Conservation (phyloP, 2,329 filamentous ascomycete genomes). For the Paraconiothyrium sp. region DNA sequence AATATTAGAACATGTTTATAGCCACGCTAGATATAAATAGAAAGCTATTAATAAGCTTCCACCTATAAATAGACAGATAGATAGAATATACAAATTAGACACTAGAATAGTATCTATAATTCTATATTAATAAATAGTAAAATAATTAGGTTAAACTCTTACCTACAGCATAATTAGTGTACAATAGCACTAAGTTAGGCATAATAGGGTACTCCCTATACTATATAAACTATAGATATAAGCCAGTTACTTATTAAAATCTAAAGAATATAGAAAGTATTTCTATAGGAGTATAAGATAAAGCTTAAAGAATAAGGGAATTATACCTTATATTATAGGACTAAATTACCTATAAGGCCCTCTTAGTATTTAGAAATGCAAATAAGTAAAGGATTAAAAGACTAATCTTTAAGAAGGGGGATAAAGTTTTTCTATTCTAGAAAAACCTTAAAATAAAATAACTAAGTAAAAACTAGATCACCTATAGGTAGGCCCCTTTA, state of each 20-base stretch:
- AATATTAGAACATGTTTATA: constrained; percentile 7
- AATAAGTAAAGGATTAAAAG: constrained; percentile 13
- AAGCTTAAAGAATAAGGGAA: too few species aligned
- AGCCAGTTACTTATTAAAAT: constrained; percentile 2
- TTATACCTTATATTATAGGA: too few species aligned
- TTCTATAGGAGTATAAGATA: not conserved
- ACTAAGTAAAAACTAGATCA: constrained; percentile 12
- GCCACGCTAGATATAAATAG: not conserved
- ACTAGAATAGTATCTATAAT: constrained; percentile 5
- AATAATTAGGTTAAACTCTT: constrained; percentile 12
- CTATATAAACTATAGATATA: constrained; percentile 18
- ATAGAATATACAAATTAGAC: constrained; percentile 8
- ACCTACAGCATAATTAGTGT: constrained; percentile 4
- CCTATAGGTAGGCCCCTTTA: not conserved
- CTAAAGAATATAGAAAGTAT: constrained; percentile 5
- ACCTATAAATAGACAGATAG: constrained; percentile 5
- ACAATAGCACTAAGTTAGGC: constrained; percentile 6
- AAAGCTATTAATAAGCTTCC: constrained; percentile 13
- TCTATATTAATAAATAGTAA: constrained; percentile 13
- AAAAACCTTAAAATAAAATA: constrained; percentile 11
- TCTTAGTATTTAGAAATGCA: constrained; percentile 7
- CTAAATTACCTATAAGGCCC: too few species aligned
- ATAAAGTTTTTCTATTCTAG: constrained; percentile 15
- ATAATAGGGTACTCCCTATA: constrained; percentile 6
- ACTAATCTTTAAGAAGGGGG: constrained; percentile 14